Percentiles rank a stretch among this genome's conserved stretches.
These are phyloP conservation scores for Fusarium sp. DNA, from an alignment of 2,329 filamentous ascomycete species.

Conservation along the genomic window DNA sequence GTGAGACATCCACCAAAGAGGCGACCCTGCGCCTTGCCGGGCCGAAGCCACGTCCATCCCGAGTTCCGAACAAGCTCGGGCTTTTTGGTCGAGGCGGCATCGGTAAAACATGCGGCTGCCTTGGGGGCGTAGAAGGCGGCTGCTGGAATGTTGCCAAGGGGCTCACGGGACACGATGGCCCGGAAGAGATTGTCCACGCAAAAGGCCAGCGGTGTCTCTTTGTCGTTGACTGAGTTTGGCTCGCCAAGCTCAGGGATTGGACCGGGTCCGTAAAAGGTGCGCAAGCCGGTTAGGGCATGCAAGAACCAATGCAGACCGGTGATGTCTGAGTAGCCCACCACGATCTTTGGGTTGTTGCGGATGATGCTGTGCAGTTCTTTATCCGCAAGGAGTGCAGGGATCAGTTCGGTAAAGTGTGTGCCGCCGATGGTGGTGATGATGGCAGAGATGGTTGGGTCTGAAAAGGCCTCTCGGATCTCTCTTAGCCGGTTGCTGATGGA, in stretches of 20 bases:
- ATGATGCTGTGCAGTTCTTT: constrained; percentile 49
- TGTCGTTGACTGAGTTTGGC: constrained; percentile 32
- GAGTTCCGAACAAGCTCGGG: constrained; percentile 46
- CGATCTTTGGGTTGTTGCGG: constrained; percentile 53
- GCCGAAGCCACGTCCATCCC: constrained; percentile 53
- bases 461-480: constrained; percentile 54
- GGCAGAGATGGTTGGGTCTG: constrained; percentile 50
- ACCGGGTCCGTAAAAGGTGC: constrained; percentile 58
- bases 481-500: constrained; percentile 51
- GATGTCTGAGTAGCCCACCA: constrained; percentile 58
- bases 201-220: constrained; percentile 47
- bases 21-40: constrained; percentile 54
- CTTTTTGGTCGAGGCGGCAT: constrained; percentile 40
- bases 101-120: constrained; percentile 32
- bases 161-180: constrained; percentile 41
- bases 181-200: constrained; percentile 48
- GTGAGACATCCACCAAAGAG: constrained; percentile 57
- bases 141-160: constrained; percentile 49
- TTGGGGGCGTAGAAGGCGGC: constrained; percentile 48
- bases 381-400: constrained; percentile 53
- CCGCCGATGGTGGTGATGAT: constrained; percentile 57
- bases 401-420: constrained; percentile 53
- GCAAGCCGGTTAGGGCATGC: constrained; percentile 51
- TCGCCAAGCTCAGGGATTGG: constrained; percentile 55
- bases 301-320: constrained; percentile 58